These are phyloP conservation scores for Lactarius sp. DNA, from an alignment of 768 basidiomycete species.

Conservation along the genomic window DNA sequence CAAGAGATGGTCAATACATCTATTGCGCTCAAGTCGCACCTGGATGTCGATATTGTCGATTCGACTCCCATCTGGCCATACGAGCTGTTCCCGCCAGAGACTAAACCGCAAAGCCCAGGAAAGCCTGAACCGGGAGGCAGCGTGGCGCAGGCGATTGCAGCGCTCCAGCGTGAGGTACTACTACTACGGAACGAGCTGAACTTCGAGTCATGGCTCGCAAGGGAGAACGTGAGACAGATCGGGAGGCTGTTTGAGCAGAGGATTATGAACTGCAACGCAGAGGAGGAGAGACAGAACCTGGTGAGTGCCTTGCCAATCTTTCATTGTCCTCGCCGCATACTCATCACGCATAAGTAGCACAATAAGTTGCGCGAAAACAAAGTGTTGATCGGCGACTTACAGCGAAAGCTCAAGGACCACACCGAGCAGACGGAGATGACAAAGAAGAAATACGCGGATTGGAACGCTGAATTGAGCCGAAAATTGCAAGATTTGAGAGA, in stretches of 20 bases:
- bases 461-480: conserved; percentile 77
- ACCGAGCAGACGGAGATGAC: conserved; percentile 66
- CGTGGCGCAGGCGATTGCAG: conserved; percentile 60
- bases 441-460: conserved; percentile 77
- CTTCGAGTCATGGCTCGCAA: conserved; percentile 78
- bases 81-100: conserved; percentile 36
- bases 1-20: conserved; percentile 72
- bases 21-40: conserved; percentile 64
- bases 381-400: conserved; percentile 57
- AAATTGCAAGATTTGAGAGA: conserved; percentile 70
- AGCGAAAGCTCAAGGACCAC: conserved; percentile 66
- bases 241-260: conserved; percentile 74
- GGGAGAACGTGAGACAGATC: conserved; percentile 78
- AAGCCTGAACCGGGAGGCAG: conserved; percentile 38
- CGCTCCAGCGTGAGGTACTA: conserved; percentile 69
- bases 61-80: conserved; percentile 51
- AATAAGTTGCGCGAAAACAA: conserved; percentile 80
- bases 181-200: conserved; percentile 77
- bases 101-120: conserved; percentile 16
- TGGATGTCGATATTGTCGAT: conserved; percentile 56
- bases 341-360: conserved; percentile 43
- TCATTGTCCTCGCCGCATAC: conserved; percentile 8
- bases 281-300: conserved; percentile 76
- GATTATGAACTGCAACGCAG: conserved; percentile 66
- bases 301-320: conserved; percentile 40